Evolutionary conservation across 2,329 filamentous ascomycete species (phyloP), one percentile per base, ranked within the genome.

Genomic region (Trichoderma sp.): DNA sequence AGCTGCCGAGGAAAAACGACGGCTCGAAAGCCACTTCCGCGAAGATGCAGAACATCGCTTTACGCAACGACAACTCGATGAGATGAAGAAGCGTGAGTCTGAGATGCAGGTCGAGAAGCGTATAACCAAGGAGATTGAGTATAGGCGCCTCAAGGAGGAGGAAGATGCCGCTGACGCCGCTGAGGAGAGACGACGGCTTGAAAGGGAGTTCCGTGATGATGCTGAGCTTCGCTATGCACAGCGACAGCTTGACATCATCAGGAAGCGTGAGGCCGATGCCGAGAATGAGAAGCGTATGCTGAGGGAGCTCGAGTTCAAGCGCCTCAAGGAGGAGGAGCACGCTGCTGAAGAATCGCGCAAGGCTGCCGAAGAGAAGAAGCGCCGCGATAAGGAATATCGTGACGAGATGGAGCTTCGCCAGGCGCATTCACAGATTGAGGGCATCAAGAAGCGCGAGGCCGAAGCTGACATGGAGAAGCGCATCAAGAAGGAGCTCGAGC

Each of bases 401-500:
- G 85, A 88, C 85, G 81, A 87, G 59, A 86, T 87, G 21, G 88
- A 90, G 79, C 85, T 90, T 35, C 85, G 86, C 72, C 85, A 83
- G 2, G 86, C 86, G 62, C 88, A 88, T 80, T 82, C 82, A 50
- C 87, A 88, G 80, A 82, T 90, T 1, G 85, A 88, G 41, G 83
- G 84, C 29, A 87, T 88, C 76, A 88, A 84, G 76, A 80, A 82
- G 24, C 83, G 83, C 21, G 85, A 88, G 77, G 85, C 86, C 21
- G 85, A 84, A 29, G 84, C 85, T 14, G 86, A 86, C 78, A 86
- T 88, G 78, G 85, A 89, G 80, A 85, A 84, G 73, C 86, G 88
- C 27, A 86, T 91, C 73, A 88, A 87, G 80, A 85, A 86, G 78
- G 87, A 89, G 77, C 81, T 90, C 1, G 88, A 89, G 79, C 81